Conservation (phyloP, 768 basidiomycete species). For the Lactarius vividus region DNA sequence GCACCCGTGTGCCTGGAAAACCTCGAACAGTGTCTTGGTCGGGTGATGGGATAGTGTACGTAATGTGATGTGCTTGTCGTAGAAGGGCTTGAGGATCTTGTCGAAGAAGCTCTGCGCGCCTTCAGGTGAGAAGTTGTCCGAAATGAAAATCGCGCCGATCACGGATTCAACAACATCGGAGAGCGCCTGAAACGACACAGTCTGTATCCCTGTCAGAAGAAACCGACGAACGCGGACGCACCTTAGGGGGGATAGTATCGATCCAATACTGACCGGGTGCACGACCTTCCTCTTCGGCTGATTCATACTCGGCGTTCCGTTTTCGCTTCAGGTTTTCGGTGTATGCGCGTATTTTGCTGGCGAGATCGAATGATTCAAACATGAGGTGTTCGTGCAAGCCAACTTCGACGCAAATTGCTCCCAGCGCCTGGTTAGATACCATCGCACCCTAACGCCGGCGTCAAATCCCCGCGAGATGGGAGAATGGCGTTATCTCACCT, state of each 20-base stretch:
- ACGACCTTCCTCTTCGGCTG: conserved; percentile 49
- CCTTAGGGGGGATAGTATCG: conserved; percentile 76
- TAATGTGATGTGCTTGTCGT: conserved; percentile 69
- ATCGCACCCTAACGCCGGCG: conserved; percentile 60
- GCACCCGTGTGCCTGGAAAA: conserved; percentile 71
- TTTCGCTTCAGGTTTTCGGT: conserved; percentile 44
- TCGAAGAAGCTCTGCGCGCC: conserved; percentile 67
- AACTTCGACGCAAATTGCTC: conserved; percentile 68
- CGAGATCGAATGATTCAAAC: conserved; percentile 53
- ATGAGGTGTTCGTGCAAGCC: conserved; percentile 63
- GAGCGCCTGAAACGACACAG: conserved; percentile 47
- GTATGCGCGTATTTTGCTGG: conserved; percentile 53
- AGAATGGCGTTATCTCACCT: conserved; percentile 42
- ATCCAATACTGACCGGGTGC: conserved; percentile 74
- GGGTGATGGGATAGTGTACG: conserved; percentile 76
- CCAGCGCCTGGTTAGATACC: conserved; percentile 79
- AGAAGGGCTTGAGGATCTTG: conserved; percentile 71
- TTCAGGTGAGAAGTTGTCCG: conserved; percentile 61
- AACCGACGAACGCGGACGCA: conserved; percentile 31
- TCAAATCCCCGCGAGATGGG: background rate
- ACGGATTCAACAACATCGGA: conserved; percentile 81
- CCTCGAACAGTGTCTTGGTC: conserved; percentile 68
- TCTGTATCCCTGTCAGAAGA: background rate
- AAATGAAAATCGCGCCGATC: conserved; percentile 76
- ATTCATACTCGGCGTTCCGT: conserved; percentile 45